Percentiles rank a stretch among this genome's conserved stretches.
Conservation (phyloP, 2,329 filamentous ascomycete species). For the Chlorencoelia australis region DNA sequence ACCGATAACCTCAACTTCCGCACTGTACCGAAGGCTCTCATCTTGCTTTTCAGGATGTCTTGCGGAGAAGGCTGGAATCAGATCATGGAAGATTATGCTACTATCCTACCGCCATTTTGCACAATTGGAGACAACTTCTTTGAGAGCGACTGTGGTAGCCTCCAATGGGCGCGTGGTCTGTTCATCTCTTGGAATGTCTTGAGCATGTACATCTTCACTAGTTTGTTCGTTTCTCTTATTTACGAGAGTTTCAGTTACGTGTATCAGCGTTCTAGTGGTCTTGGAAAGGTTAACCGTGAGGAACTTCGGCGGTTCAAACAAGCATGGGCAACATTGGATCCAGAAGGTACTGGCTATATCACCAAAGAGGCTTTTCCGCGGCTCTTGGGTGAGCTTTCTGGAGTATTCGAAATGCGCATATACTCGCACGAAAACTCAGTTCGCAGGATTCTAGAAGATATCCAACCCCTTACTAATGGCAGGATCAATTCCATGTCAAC, state of each 20-base stretch:
- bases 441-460: constrained; percentile 74
- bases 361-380: constrained; percentile 81
- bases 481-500: constrained; percentile 43
- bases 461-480: constrained; percentile 36
- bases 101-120: constrained; percentile 70
- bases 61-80: constrained; percentile 94
- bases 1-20: constrained; percentile 81
- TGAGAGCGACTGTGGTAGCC: constrained; percentile 85
- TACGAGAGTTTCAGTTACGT: constrained; percentile 99
- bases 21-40: constrained; percentile 85
- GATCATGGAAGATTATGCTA: constrained; percentile 91
- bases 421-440: constrained; percentile 89
- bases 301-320: constrained; percentile 97
- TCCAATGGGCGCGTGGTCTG: constrained; percentile 74
- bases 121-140: constrained; percentile 65
- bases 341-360: constrained; percentile 84
- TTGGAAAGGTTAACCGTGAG: constrained; percentile 81
- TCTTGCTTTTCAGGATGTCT: constrained; percentile 87
- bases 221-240: constrained; percentile 94
- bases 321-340: constrained; percentile 93
- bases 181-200: constrained; percentile 98
- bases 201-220: constrained; percentile 99
- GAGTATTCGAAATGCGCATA: constrained; percentile 94
- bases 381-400: constrained; percentile 82
- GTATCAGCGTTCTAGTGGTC: constrained; percentile 90